Evolutionary conservation across 176 grass and related monocot genomes (phyloP), one percentile per base, ranked within the genome.

Genomic region (Oryza australiensis): DNA sequence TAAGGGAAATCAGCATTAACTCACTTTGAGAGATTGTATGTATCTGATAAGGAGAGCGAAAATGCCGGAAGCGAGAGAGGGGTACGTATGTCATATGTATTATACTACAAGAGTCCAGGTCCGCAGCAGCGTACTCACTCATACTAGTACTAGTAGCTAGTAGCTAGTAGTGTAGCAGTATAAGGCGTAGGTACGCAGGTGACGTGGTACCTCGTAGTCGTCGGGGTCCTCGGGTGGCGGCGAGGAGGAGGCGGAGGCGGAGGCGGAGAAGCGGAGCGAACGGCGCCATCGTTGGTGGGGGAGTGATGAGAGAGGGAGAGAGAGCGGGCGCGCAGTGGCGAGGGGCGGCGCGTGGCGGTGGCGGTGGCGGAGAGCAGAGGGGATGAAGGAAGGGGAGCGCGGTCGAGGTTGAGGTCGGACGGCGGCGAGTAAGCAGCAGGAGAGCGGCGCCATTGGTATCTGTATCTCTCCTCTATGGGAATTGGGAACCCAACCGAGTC

Each of bases 191-290:
- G n/a, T n/a, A n/a, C n/a, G n/a, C n/a, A 1, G 29, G 29, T 29
- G 29, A 29, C 29, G 29, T 29, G 29, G 51, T 49, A 84, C 87
- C 76, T 84, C 75, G 49, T 51, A 79, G 75, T 88, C 81, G 5
- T 26, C n/a, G 63, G 37, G 15, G 5, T 88, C 87, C 38, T 88
- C 81, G n/a, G 81, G 69, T 2, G 75, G 81, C 68, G 80, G 65
- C 73, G 86, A 57, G 15, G 85, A 32, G 8, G 85, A 37, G 1
- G 86, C 26, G 14, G 86, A 18, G 63, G 77, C 26, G 33, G 63
- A 46, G 63, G 75, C 37, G 62, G 81, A 69, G 38, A 80, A 64
- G 76, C 76, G 76, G 70, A 64, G 69, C 62, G 35, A 40, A n/a
- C 51, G 69, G 49, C 49, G 70, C 62, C 76, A 75, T 48, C 64